Base-by-base conservation (phyloP, 768 basidiomycete species). In the Termitomyces sp. region DNA sequence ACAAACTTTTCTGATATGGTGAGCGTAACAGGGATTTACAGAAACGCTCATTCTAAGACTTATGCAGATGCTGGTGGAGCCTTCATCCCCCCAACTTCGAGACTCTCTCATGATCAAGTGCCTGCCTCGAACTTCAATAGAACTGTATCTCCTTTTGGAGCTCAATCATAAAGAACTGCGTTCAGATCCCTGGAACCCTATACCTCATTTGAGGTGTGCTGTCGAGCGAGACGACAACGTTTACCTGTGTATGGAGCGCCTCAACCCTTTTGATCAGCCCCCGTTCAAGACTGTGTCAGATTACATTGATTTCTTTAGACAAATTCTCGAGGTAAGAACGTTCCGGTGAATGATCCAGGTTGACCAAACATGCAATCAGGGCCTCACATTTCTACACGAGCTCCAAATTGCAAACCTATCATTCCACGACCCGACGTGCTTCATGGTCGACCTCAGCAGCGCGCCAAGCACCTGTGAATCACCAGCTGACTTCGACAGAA, bases 121-220 rank as follows among this genome's bases (percentile, higher is more conserved):
- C 17, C 61, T 79, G 11, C 61, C 66, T 43, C 66, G 65, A 14
- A 66, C 68, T 10, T 73, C 77, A 0, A 47, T 67, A 16, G 80
- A 82, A 58, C 65, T 79, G 7, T 59, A 69, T 25, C 59, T 83
- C 11, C 64, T 80, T 11, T 68, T 76, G 17, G 70, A 75, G 14
- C 72, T 82, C 53, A 82, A 82, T 57, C 69, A 74, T 16, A 68
- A 70, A 19, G 75, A 77, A 38, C 63, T 71, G 6, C 76, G 82
- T 12, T 62, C 68, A 45, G 82, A 83, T 62, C 81, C 82, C 0
- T 82, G 82, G 82, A 83, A 83, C 59, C 75, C 81, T 5, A 68
- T 73, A 9, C 82, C 80, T 4, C 79, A 77, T 43, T 68, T 83
- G 9, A 63, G 79, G 14, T 69, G 73, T 56, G 74, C 74, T 1